phyloP scores from a whole-genome alignment of 1,284 basidiomycete genomes.

The Cryptococcus maquisensis region DNA sequence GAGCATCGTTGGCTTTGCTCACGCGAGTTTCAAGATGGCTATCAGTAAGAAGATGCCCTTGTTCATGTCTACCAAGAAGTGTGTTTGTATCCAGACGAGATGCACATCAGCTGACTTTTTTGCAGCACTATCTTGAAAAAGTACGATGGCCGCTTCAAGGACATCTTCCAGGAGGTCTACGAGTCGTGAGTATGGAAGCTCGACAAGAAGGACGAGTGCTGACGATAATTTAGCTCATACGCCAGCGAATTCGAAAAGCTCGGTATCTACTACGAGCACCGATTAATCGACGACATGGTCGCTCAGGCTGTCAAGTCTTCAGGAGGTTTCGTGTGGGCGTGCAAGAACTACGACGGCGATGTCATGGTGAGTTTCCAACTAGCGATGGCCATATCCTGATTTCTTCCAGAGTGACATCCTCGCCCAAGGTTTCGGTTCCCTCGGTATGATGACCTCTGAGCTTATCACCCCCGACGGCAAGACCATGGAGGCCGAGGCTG shows the following conservation, averaged over 20 bases:
- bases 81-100: conserved; percentile 6
- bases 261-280: conserved; percentile 95
- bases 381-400: neutral
- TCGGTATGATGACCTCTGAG: conserved; percentile 98
- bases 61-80: conserved; percentile 96
- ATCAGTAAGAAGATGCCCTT: conserved; percentile 85
- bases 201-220: neutral
- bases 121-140: conserved; percentile 80
- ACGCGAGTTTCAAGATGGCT: conserved; percentile 99
- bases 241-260: conserved; percentile 72
- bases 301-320: conserved; percentile 94
- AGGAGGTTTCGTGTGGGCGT: conserved; percentile 96
- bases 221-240: conserved; percentile 58
- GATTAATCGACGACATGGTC: conserved; percentile 86
- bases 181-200: conserved; percentile 54
- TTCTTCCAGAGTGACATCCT: conserved; percentile 74
- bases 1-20: conserved; percentile 90
- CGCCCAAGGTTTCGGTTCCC: conserved; percentile 80
- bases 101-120: neutral
- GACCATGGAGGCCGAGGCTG: conserved; percentile 87
- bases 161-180: conserved; percentile 95
- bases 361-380: conserved; percentile 55
- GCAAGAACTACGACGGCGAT: conserved; percentile 96
- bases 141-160: conserved; percentile 98
- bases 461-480: conserved; percentile 93